Conservation (phyloP, 257 asterid genomes). For the Solanum arcanum region DNA sequence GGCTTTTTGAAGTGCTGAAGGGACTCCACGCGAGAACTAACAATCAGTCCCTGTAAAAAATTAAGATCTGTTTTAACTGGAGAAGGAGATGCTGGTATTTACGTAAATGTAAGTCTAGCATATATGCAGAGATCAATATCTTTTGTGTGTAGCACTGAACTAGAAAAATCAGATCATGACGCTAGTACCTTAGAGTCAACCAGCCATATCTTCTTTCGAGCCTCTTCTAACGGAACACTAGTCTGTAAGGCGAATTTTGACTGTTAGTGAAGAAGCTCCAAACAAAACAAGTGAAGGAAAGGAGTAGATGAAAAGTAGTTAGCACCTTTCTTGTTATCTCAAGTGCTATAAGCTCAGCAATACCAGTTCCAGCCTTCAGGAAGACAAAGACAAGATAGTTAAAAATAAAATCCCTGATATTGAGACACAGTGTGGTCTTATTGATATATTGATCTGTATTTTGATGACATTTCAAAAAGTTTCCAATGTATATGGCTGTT, state of each 20-base stretch:
- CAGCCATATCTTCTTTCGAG: constrained; percentile 87
- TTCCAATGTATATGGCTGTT: neutral
- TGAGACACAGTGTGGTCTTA: neutral
- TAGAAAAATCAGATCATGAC: neutral
- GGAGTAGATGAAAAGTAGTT: neutral
- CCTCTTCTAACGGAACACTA: constrained; percentile 43
- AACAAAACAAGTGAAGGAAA: neutral
- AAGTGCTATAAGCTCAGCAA: constrained; percentile 94
- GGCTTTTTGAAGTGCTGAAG: constrained; percentile 88
- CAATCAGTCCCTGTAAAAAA: constrained; percentile 56
- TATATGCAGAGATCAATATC: neutral
- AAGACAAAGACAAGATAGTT: constrained; percentile 13
- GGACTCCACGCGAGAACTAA: constrained; percentile 62
- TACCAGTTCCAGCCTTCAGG: constrained; percentile 91
- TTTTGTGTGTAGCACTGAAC: neutral
- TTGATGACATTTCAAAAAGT: neutral
- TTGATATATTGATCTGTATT: neutral
- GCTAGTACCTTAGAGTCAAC: constrained; percentile 72
- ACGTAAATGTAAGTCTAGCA: neutral
- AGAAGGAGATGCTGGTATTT: neutral
- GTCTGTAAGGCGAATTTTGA: constrained; percentile 32
- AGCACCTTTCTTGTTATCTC: constrained; percentile 60
- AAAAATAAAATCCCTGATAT: neutral
- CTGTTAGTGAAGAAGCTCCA: neutral
- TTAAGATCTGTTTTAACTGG: neutral